Conservation (phyloP, 2,329 filamentous ascomycete species). For the Diplodia scrobiculata region DNA sequence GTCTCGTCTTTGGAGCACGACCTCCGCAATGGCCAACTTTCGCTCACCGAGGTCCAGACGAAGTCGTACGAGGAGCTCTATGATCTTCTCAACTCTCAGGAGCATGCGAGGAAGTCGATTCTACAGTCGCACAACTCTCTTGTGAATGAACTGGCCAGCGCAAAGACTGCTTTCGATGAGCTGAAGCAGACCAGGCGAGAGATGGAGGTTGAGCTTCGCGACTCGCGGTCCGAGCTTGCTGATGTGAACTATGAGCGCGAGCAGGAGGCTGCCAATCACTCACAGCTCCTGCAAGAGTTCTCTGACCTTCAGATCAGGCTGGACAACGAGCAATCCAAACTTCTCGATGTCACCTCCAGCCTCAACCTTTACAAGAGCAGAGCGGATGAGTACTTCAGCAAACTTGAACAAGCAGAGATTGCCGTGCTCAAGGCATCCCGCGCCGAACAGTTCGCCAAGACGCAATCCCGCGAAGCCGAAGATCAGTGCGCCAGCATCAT, state of each 20-base stretch:
- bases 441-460: slow-evolving; percentile 90
- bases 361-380: slow-evolving; percentile 87
- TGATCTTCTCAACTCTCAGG: slow-evolving; percentile 88
- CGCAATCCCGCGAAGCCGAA: slow-evolving; percentile 86
- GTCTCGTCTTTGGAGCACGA: slow-evolving; percentile 85
- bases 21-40: slow-evolving; percentile 82
- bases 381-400: slow-evolving; percentile 94
- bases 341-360: slow-evolving; percentile 80
- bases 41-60: slow-evolving; percentile 85
- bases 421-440: slow-evolving; percentile 87
- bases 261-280: slow-evolving; percentile 83
- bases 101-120: slow-evolving; percentile 79
- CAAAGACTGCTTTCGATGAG: slow-evolving; percentile 84
- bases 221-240: slow-evolving; percentile 78
- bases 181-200: slow-evolving; percentile 78
- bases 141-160: slow-evolving; percentile 79
- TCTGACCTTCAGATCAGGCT: slow-evolving; percentile 90
- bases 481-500: slow-evolving; percentile 88
- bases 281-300: slow-evolving; percentile 87
- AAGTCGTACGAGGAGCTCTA: slow-evolving; percentile 93
- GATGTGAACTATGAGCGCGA: slow-evolving; percentile 78
- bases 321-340: slow-evolving; percentile 82
- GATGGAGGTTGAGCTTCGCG: slow-evolving; percentile 83
- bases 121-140: slow-evolving; percentile 83
- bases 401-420: slow-evolving; percentile 95